These are phyloP conservation scores for Cercospora brassicicola DNA, from an alignment of 2,329 filamentous ascomycete genomes.

Conservation along the genomic window DNA sequence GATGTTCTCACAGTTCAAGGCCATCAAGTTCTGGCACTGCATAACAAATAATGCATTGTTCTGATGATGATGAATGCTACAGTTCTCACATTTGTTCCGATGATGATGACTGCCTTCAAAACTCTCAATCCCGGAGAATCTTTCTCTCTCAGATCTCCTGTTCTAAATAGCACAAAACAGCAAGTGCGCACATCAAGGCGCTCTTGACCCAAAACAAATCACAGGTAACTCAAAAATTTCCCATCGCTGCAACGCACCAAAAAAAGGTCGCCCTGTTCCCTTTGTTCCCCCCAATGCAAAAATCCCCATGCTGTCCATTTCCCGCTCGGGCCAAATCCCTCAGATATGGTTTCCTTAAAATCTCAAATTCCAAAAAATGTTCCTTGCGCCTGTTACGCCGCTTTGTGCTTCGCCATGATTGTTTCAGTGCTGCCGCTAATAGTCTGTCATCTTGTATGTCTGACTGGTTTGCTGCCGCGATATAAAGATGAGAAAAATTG, in stretches of 20 bases:
- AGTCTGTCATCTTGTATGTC: background rate
- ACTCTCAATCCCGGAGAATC: background rate
- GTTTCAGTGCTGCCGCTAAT: background rate
- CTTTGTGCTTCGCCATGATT: background rate
- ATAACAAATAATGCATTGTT: background rate
- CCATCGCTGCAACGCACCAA: background rate
- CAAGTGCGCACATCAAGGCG: background rate
- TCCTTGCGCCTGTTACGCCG: background rate
- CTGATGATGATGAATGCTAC: background rate
- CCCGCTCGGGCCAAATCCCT: too few species aligned
- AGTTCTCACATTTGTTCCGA: too few species aligned
- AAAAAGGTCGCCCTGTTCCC: background rate
- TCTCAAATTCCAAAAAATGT: background rate
- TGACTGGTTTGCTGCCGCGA: background rate
- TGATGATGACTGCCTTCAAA: background rate
- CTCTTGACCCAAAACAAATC: background rate
- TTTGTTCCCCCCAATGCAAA: background rate
- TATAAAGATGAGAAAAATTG: background rate
- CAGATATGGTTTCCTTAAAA: background rate
- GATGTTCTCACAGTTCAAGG: background rate
- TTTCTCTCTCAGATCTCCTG: too few species aligned
- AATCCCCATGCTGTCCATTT: background rate
- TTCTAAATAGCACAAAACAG: background rate
- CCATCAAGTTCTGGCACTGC: background rate
- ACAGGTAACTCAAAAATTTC: too few species aligned